Evolutionary conservation across 768 basidiomycete genomes (phyloP).

Genomic region (Psilocybe sp.): DNA sequence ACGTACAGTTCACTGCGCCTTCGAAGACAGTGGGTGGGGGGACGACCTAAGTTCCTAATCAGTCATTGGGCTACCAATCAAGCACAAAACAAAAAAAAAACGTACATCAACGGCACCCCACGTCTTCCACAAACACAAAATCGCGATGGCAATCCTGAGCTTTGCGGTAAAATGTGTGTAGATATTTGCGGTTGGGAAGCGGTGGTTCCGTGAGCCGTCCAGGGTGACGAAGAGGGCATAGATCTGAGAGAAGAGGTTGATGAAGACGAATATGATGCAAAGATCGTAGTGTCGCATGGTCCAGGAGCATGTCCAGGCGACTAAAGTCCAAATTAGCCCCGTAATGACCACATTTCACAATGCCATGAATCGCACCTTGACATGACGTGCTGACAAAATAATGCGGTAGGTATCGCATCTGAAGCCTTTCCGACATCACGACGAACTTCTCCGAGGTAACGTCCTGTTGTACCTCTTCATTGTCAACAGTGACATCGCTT

Average conservation of each 20-base stretch:
- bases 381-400: no score
- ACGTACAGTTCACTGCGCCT: slow-evolving; percentile 3
- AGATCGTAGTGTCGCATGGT: slow-evolving; percentile 8
- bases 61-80: neutral
- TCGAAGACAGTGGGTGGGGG: slow-evolving; percentile 7
- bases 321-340: neutral
- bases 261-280: neutral
- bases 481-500: no score
- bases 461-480: no score
- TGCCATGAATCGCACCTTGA: neutral
- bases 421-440: no score
- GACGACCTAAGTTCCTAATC: slow-evolving; percentile 2
- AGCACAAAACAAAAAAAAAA: neutral
- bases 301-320: neutral
- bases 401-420: no score
- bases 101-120: slow-evolving; percentile 11
- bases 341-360: neutral
- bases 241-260: slow-evolving; percentile 1
- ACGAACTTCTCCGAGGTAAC: no score
- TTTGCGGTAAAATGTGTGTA: slow-evolving; percentile 7
- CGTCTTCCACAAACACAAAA: slow-evolving; percentile 8
- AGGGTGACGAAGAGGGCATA: slow-evolving; percentile 8
- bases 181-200: slow-evolving; percentile 7
- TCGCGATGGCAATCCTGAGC: slow-evolving; percentile 5
- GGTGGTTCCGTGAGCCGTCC: slow-evolving; percentile 6